A percentile compares a stretch with the other conserved stretches of the same genome.
phyloP scores from a whole-genome alignment of 176 grass and related monocot species.

The Aegilops sharonensis region DNA sequence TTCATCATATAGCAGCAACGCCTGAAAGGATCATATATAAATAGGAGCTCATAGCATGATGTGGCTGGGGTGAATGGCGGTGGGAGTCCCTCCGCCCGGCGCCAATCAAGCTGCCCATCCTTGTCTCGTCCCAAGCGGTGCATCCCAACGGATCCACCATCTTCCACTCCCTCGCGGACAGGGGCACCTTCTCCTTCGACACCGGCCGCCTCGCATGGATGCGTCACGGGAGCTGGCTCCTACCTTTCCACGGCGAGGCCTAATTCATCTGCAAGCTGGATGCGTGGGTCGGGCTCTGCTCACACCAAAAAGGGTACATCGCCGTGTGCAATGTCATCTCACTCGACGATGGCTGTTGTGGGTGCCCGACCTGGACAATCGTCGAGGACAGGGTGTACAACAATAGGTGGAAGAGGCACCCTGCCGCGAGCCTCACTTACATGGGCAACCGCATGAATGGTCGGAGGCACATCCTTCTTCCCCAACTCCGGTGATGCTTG shows the following conservation, averaged over 20 bases:
- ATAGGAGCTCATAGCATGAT: background rate
- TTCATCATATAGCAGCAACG: background rate
- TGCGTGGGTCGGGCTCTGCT: constrained; percentile 8
- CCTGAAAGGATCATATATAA: too few species aligned
- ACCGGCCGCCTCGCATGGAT: background rate
- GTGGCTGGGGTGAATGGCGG: background rate
- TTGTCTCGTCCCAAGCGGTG: background rate
- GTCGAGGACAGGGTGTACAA: background rate
- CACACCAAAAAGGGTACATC: background rate
- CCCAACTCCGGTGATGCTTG: too few species aligned
- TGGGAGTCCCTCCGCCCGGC: background rate
- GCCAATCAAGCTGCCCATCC: background rate
- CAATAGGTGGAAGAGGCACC: background rate
- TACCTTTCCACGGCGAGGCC: background rate
- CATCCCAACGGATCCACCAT: constrained; percentile 4
- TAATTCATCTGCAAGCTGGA: background rate
- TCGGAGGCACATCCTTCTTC: too few species aligned
- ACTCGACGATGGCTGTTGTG: background rate
- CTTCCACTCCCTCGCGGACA: background rate
- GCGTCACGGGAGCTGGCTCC: background rate
- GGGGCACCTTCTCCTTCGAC: background rate
- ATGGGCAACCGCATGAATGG: background rate
- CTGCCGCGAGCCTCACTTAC: background rate
- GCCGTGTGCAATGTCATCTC: background rate
- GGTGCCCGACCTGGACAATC: background rate